Evolutionary conservation across 257 asterid species (phyloP).

Genomic region (Jacaranda mimosifolia): DNA sequence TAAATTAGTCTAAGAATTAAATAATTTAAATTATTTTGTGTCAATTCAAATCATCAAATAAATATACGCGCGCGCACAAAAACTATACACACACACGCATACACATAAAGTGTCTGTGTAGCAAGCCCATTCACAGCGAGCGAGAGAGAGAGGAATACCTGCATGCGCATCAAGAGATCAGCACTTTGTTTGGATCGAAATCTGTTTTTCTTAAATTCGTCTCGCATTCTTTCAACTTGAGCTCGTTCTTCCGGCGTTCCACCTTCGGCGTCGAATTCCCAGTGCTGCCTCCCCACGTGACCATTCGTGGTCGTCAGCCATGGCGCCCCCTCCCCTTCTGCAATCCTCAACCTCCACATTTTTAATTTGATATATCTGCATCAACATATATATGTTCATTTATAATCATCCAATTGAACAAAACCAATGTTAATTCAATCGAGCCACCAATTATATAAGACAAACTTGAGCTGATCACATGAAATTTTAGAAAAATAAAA

Average conservation of each 20-base stretch:
- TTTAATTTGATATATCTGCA: not conserved
- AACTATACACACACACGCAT: too few relatives aligned
- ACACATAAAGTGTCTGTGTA: too few relatives aligned
- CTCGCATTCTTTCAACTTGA: constrained; percentile 40
- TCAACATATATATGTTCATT: too few relatives aligned
- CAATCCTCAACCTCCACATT: constrained; percentile 61
- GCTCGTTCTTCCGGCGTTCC: constrained; percentile 50
- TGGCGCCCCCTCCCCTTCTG: constrained; percentile 41
- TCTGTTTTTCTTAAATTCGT: constrained; percentile 44
- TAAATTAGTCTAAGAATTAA: too few relatives aligned
- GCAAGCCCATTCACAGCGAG: too few relatives aligned
- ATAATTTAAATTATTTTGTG: too few relatives aligned
- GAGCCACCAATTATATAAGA: too few relatives aligned
- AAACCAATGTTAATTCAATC: too few relatives aligned
- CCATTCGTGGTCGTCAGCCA: constrained; percentile 47
- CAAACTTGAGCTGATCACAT: too few relatives aligned
- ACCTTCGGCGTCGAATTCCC: constrained; percentile 51
- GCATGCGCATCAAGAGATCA: constrained; percentile 57
- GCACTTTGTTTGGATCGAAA: constrained; percentile 50
- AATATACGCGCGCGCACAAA: too few relatives aligned
- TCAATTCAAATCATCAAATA: too few relatives aligned
- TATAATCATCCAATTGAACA: not conserved
- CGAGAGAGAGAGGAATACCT: constrained; percentile 31
- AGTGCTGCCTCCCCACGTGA: constrained; percentile 51
- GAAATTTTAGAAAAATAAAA: too few relatives aligned